Conservation (phyloP, 2,329 filamentous ascomycete genomes). For the Aspergillus arachidicola region DNA sequence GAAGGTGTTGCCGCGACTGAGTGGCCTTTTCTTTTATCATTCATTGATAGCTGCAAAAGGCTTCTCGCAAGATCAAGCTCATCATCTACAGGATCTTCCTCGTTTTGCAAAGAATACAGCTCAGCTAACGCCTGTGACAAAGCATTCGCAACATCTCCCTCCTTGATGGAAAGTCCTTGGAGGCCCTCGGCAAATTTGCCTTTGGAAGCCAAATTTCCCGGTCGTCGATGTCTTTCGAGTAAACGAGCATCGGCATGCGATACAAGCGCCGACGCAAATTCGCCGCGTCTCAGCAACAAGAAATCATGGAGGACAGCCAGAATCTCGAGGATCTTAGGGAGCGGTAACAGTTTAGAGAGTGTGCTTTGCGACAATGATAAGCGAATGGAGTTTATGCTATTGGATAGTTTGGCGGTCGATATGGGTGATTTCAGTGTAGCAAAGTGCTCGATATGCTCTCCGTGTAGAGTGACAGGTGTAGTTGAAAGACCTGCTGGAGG, state of each 20-base stretch:
- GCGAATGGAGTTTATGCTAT: slow-evolving; percentile 74
- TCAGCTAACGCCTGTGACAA: slow-evolving; percentile 77
- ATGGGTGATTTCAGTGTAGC: slow-evolving; percentile 73
- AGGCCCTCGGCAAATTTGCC: slow-evolving; percentile 56
- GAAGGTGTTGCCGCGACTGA: slow-evolving; percentile 29
- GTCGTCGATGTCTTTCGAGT: slow-evolving; percentile 69
- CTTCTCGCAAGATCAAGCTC: slow-evolving; percentile 80
- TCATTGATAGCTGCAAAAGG: slow-evolving; percentile 66
- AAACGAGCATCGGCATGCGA: slow-evolving; percentile 81
- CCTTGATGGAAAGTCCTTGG: slow-evolving; percentile 72
- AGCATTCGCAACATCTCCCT: slow-evolving; percentile 79
- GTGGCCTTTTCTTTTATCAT: slow-evolving; percentile 36
- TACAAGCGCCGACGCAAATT: slow-evolving; percentile 87
- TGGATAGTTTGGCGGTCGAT: slow-evolving; percentile 69
- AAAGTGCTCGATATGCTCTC: slow-evolving; percentile 58
- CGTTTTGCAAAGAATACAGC: slow-evolving; percentile 73
- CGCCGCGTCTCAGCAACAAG: slow-evolving; percentile 82
- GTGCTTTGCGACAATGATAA: slow-evolving; percentile 81
- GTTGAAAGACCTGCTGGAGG: slow-evolving; percentile 45
- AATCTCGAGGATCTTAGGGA: slow-evolving; percentile 74
- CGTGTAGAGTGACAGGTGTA: slow-evolving; percentile 61
- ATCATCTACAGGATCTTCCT: slow-evolving; percentile 74
- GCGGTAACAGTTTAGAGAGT: slow-evolving; percentile 77
- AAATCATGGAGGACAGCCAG: slow-evolving; percentile 80
- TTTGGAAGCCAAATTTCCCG: slow-evolving; percentile 53